These are phyloP conservation scores for Garcia nutans DNA, from an alignment of 345 rosid species.

Conservation along the genomic window DNA sequence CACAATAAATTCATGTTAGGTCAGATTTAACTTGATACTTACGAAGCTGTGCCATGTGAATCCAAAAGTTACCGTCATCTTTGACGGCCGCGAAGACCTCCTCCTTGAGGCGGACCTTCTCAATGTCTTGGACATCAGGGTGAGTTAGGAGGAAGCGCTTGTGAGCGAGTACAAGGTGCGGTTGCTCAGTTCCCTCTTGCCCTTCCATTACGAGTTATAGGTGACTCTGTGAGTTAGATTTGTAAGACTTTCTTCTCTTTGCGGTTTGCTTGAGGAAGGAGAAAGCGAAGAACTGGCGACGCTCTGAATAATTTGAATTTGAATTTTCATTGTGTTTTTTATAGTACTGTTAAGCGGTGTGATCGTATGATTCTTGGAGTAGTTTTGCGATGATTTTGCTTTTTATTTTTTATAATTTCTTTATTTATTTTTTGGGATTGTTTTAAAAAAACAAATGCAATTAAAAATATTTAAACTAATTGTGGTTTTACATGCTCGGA, in stretches of 20 bases:
- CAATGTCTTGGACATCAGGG: slow-evolving; percentile 79
- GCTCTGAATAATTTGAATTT: not conserved
- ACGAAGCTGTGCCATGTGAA: not conserved
- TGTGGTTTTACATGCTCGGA: no score
- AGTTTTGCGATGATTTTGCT: not conserved
- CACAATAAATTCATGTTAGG: not conserved
- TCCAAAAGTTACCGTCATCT: slow-evolving; percentile 53
- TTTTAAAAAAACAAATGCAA: no score
- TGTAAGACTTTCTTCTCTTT: no score
- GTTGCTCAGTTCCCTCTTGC: slow-evolving; percentile 77
- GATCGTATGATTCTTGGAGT: not conserved
- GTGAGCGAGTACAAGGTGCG: slow-evolving; percentile 79
- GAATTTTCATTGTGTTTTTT: no score
- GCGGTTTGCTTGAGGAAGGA: slow-evolving; percentile 28
- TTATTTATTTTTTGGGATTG: no score
- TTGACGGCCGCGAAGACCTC: slow-evolving; percentile 74
- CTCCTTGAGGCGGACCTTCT: slow-evolving; percentile 83
- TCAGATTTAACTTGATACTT: not conserved
- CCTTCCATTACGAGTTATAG: slow-evolving; percentile 51
- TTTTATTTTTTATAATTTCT: not conserved
- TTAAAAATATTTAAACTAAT: no score
- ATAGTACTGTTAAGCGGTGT: not conserved
- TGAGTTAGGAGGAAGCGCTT: slow-evolving; percentile 79
- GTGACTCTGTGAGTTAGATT: slow-evolving; percentile 18
- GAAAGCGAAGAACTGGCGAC: not conserved